These are phyloP conservation scores for Salicornia ramosissima DNA, from an alignment of 148 eudicot species.

Conservation along the genomic window DNA sequence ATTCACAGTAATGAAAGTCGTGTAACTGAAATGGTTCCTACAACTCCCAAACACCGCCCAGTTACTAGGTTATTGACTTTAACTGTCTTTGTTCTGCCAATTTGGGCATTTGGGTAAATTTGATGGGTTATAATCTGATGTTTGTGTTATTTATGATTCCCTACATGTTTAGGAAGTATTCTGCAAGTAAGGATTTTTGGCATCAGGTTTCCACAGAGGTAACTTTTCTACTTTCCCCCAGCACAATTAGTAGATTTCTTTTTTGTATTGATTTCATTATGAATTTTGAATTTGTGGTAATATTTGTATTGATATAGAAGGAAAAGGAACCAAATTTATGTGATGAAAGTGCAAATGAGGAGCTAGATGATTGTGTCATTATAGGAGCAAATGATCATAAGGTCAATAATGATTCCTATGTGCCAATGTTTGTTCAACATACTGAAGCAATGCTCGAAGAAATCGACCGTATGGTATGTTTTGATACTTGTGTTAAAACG, in stretches of 20 bases:
- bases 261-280: background rate
- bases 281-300: conserved; percentile 13
- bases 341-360: conserved; percentile 22
- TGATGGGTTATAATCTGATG: conserved; percentile 8
- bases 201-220: conserved; percentile 49
- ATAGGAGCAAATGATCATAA: conserved; percentile 45
- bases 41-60: conserved; percentile 47
- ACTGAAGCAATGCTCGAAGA: conserved; percentile 65
- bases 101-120: conserved; percentile 15
- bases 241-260: background rate
- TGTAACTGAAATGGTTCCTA: conserved; percentile 29
- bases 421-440: conserved; percentile 75
- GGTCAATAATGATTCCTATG: conserved; percentile 31
- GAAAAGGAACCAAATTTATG: conserved; percentile 27
- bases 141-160: conserved; percentile 3
- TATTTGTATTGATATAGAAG: conserved; percentile 32
- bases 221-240: background rate
- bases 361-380: conserved; percentile 33
- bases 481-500: background rate
- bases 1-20: conserved; percentile 43
- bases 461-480: conserved; percentile 61
- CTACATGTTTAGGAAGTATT: conserved; percentile 53
- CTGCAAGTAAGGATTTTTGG: conserved; percentile 43
- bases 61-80: conserved; percentile 53
- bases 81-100: background rate